These are phyloP conservation scores for Venturia pyrina DNA, from an alignment of 2,329 filamentous ascomycete genomes.

Conservation along the genomic window DNA sequence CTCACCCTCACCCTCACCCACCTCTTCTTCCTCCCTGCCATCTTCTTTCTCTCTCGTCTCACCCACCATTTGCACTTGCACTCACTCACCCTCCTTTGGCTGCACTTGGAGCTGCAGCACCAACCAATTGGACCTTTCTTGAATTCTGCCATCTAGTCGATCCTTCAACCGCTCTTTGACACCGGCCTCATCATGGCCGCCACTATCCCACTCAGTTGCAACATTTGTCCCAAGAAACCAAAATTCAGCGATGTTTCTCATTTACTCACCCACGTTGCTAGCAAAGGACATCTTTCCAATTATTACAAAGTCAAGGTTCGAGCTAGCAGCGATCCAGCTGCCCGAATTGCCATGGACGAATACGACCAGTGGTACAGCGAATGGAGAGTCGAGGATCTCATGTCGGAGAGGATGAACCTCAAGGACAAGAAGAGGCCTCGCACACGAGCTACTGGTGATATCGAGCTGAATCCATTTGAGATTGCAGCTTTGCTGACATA, in stretches of 20 bases:
- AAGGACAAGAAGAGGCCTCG: constrained; percentile 59
- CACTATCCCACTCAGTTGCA: constrained; percentile 63
- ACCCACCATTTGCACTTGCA: constrained; percentile 4
- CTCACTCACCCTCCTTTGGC: not conserved
- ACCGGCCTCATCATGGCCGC: constrained; percentile 24
- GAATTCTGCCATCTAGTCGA: constrained; percentile 5
- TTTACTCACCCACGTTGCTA: constrained; percentile 81
- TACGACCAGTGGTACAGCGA: constrained; percentile 73
- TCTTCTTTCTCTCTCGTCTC: not conserved
- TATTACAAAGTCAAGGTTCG: constrained; percentile 73
- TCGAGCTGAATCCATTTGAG: constrained; percentile 20
- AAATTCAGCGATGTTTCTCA: constrained; percentile 86
- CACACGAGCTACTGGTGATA: constrained; percentile 17
- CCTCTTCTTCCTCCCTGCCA: constrained; percentile 8
- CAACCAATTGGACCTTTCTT: constrained; percentile 4
- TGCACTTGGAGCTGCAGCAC: constrained; percentile 7
- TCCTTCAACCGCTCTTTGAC: not conserved
- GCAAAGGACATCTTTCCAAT: constrained; percentile 81
- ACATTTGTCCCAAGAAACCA: constrained; percentile 69
- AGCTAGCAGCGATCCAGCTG: constrained; percentile 55
- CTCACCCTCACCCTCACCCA: not conserved
- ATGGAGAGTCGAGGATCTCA: constrained; percentile 59
- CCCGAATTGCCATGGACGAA: constrained; percentile 50
- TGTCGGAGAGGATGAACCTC: constrained; percentile 66
- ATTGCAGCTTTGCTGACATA: not conserved